These are phyloP conservation scores for Thuidium tamariscinum DNA, from an alignment of 225 moss, liverwort and hornwort genomes.

Conservation along the genomic window DNA sequence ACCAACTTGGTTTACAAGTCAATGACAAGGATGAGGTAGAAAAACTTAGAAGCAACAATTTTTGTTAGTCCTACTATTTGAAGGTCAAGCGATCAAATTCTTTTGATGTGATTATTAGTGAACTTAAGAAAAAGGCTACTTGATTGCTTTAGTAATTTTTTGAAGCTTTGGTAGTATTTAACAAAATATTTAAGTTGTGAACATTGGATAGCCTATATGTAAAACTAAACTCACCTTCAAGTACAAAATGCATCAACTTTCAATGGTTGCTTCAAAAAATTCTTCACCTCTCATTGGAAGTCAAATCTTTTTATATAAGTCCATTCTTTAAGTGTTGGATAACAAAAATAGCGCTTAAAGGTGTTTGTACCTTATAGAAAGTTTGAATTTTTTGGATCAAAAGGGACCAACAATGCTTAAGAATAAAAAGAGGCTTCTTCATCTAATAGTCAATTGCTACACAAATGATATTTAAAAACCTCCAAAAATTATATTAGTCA, in stretches of 20 bases:
- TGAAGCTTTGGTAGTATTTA: not conserved
- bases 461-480: fast-evolving
- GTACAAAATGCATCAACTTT: not conserved
- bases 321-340: not conserved
- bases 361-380: not conserved
- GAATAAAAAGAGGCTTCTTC: not conserved
- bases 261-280: not conserved
- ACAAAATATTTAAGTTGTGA: not conserved
- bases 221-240: not conserved
- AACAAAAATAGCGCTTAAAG: fast-evolving
- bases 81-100: no score
- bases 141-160: not conserved
- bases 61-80: not conserved
- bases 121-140: fast-evolving
- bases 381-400: not conserved
- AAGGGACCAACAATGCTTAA: not conserved
- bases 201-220: no score
- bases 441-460: not conserved
- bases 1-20: fast-evolving
- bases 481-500: fast-evolving
- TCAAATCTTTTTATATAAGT: not conserved
- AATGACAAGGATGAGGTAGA: fast-evolving
- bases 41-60: not conserved
- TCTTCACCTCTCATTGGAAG: fast-evolving
- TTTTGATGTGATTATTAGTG: not conserved